Evolutionary conservation across 495 filamentous ascomycete genomes (phyloP).

Genomic region (Daldinia bambusicola): DNA sequence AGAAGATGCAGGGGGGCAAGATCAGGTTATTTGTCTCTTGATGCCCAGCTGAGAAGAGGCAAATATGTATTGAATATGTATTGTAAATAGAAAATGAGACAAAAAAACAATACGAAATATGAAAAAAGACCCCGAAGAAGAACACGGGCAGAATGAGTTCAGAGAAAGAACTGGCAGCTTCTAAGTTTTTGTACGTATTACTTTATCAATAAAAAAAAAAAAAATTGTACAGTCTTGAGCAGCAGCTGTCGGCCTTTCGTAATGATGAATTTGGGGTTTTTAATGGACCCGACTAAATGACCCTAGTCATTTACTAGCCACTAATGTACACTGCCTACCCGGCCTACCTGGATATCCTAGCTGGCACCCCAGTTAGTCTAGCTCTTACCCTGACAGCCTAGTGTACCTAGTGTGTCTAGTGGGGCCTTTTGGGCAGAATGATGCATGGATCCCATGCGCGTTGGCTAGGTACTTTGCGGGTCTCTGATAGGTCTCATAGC

Average conservation of each 20-base stretch:
- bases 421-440: constrained; percentile 26
- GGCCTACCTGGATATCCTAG: too few relatives aligned
- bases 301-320: constrained; percentile 1
- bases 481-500: constrained; percentile 34
- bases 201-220: constrained; percentile 26
- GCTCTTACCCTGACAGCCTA: background rate
- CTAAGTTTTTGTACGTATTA: constrained; percentile 37
- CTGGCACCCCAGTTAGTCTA: constrained; percentile 11
- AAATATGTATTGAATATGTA: background rate
- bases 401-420: constrained; percentile 6
- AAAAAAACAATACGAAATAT: constrained; percentile 9
- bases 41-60: constrained; percentile 27
- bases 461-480: constrained; percentile 18
- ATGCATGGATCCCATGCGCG: constrained; percentile 19
- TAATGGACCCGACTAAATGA: constrained; percentile 30
- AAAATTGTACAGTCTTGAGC: constrained; percentile 8
- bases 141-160: constrained; percentile 1
- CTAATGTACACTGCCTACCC: too few relatives aligned
- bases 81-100: constrained; percentile 8
- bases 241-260: constrained; percentile 9
- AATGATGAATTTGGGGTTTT: constrained; percentile 39
- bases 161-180: constrained; percentile 34
- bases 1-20: constrained; percentile 21
- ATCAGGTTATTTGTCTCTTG: constrained; percentile 24
- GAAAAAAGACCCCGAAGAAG: constrained; percentile 6